A percentile compares a stretch with the other conserved stretches of the same genome.
Conservation (phyloP, 176 grass and related monocot species). For the Cocos nucifera region DNA sequence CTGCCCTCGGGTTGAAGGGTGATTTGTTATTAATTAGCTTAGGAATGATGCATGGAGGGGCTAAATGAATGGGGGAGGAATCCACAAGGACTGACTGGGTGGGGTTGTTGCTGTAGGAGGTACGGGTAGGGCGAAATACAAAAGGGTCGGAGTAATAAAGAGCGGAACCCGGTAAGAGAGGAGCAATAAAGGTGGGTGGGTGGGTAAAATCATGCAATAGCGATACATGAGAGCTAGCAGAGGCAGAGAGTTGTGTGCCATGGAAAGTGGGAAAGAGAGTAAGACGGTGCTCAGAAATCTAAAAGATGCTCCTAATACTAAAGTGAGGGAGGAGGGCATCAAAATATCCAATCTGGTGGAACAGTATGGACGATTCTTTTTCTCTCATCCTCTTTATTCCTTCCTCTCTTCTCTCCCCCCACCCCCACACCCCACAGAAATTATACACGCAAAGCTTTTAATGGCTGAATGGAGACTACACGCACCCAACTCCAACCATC, state of each 20-base stretch:
- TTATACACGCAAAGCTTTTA: slow-evolving; percentile 92
- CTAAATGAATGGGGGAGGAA: slow-evolving; percentile 50
- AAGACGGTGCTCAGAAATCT: background rate
- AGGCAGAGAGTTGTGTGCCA: background rate
- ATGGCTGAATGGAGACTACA: slow-evolving; percentile 75
- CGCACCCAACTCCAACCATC: slow-evolving; percentile 50
- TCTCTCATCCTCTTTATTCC: slow-evolving; percentile 25
- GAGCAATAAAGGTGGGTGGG: background rate
- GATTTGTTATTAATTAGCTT: slow-evolving; percentile 26
- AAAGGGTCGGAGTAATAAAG: too few relatives aligned
- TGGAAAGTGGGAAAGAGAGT: slow-evolving; percentile 10
- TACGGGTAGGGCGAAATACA: background rate
- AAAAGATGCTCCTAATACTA: slow-evolving; percentile 8
- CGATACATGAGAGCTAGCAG: too few relatives aligned
- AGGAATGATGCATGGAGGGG: slow-evolving; percentile 25
- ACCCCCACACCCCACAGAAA: background rate
- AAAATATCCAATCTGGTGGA: background rate
- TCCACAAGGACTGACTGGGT: slow-evolving; percentile 57
- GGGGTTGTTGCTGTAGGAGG: slow-evolving; percentile 27
- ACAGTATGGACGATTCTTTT: slow-evolving; percentile 6
- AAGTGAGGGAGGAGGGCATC: background rate
- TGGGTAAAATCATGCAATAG: too few relatives aligned
- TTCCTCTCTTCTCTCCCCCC: slow-evolving; percentile 7
- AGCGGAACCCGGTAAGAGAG: background rate
- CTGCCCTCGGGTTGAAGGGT: background rate